These are phyloP conservation scores for Yarrowia sp. DNA, from an alignment of 805 yeast species.

Conservation along the genomic window DNA sequence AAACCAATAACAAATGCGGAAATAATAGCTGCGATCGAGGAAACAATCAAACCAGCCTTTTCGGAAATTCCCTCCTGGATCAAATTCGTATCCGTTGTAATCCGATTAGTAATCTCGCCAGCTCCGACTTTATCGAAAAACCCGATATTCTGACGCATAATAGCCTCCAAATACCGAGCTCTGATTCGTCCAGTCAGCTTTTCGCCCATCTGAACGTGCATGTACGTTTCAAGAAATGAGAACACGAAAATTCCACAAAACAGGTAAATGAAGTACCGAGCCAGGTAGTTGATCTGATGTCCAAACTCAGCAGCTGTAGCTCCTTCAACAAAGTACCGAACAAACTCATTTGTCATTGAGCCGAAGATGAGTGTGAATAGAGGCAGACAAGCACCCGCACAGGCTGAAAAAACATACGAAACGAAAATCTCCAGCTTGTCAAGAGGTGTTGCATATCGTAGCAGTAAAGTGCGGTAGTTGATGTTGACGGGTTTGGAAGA, in stretches of 20 bases:
- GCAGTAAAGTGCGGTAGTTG: slow-evolving; percentile 1
- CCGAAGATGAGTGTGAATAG: slow-evolving; percentile 45
- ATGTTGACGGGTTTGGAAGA: neutral
- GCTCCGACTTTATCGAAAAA: slow-evolving; percentile 45
- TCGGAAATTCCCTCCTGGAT: slow-evolving; percentile 47
- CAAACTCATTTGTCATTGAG: slow-evolving; percentile 41
- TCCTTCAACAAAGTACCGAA: slow-evolving; percentile 36
- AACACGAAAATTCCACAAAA: slow-evolving; percentile 41
- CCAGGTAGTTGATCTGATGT: slow-evolving; percentile 38
- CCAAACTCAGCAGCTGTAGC: slow-evolving; percentile 37
- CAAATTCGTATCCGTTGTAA: slow-evolving; percentile 43
- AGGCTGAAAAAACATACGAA: slow-evolving; percentile 3
- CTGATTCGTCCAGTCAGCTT: slow-evolving; percentile 43
- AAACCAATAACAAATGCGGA: slow-evolving; percentile 42
- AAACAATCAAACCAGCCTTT: slow-evolving; percentile 42
- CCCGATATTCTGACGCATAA: slow-evolving; percentile 45
- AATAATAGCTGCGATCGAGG: slow-evolving; percentile 43
- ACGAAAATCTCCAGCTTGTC: slow-evolving; percentile 10
- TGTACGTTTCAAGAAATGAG: slow-evolving; percentile 39
- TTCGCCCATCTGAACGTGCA: slow-evolving; percentile 45
- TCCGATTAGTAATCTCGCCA: slow-evolving; percentile 45
- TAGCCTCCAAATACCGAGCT: slow-evolving; percentile 40
- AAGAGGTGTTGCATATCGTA: neutral
- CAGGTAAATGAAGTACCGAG: slow-evolving; percentile 43
- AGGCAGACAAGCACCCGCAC: slow-evolving; percentile 35